These are phyloP conservation scores for Euphrasia confusa DNA, from an alignment of 257 asterid species.

Conservation along the genomic window DNA sequence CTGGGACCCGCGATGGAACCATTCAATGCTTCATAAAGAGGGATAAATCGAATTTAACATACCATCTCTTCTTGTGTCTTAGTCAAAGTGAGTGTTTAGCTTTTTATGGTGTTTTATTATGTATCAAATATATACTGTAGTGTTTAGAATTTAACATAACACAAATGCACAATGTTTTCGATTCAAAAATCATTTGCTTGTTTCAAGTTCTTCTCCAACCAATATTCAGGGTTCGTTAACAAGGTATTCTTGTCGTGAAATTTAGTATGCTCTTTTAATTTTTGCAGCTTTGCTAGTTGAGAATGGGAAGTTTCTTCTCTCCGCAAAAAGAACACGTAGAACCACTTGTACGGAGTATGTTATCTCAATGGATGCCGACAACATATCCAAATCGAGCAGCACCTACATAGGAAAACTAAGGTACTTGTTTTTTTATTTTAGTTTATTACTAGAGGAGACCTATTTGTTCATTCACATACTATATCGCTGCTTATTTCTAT, in stretches of 20 bases:
- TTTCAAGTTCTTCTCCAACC: too few relatives aligned
- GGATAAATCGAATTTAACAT: constrained; percentile 76
- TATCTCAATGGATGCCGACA: constrained; percentile 9
- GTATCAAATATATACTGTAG: too few relatives aligned
- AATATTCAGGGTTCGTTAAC: background rate
- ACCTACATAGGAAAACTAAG: constrained; percentile 7
- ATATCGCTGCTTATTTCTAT: too few relatives aligned
- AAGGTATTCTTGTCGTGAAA: constrained; percentile 16
- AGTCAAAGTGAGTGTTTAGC: constrained; percentile 64
- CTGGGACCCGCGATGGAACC: constrained; percentile 89
- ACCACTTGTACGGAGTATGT: constrained; percentile 9
- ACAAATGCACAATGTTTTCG: constrained; percentile 6
- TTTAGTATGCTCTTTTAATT: background rate
- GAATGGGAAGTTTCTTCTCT: constrained; percentile 4
- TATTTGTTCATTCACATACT: background rate
- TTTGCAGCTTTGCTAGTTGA: constrained; percentile 5
- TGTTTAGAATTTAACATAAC: too few relatives aligned
- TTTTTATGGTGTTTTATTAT: background rate
- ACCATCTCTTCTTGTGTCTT: constrained; percentile 87
- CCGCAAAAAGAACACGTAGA: constrained; percentile 10
- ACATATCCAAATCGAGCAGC: constrained; percentile 9
- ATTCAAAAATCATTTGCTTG: background rate
- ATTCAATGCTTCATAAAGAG: constrained; percentile 92
- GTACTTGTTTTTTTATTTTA: background rate
- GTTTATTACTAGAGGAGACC: background rate